Evolutionary conservation across 1,139 yeast genomes (phyloP).

Genomic region (Blastobotrys buckinghamii): DNA sequence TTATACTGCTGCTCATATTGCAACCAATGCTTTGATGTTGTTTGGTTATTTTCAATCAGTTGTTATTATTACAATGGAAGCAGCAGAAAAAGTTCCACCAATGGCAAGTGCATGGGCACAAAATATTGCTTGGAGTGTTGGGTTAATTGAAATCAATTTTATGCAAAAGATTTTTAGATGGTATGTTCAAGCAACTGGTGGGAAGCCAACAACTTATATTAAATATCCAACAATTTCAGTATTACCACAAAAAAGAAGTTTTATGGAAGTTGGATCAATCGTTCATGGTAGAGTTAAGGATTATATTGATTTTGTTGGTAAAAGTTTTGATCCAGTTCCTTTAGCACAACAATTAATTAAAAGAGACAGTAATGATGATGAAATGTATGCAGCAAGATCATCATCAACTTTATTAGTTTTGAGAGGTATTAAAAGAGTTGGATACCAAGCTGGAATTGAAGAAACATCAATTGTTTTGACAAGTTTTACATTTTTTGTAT

Average conservation of each 20-base stretch:
- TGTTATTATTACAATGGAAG: slow-evolving; percentile 93
- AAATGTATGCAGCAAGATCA: slow-evolving; percentile 16
- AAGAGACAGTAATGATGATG: slow-evolving; percentile 2
- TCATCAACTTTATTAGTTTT: slow-evolving; percentile 44
- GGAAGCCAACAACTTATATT: slow-evolving; percentile 69
- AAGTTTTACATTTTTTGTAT: slow-evolving; percentile 74
- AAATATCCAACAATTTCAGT: slow-evolving; percentile 47
- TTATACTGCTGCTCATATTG: slow-evolving; percentile 92
- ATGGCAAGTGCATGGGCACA: slow-evolving; percentile 98
- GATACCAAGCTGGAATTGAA: slow-evolving; percentile 78
- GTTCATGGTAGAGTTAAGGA: slow-evolving; percentile 25
- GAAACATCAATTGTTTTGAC: slow-evolving; percentile 80
- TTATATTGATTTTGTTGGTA: slow-evolving; percentile 16
- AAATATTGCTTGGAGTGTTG: slow-evolving; percentile 93
- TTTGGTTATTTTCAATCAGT: slow-evolving; percentile 90
- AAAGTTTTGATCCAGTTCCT: neutral
- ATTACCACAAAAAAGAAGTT: slow-evolving; percentile 60
- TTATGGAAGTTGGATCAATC: neutral
- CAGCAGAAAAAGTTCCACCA: slow-evolving; percentile 89
- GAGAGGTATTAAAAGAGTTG: slow-evolving; percentile 91
- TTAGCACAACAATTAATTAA: neutral
- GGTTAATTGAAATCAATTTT: slow-evolving; percentile 67
- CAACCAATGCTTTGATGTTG: slow-evolving; percentile 86
- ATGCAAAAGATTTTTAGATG: slow-evolving; percentile 86
- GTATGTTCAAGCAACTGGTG: slow-evolving; percentile 96